Evolutionary conservation across 225 moss, liverwort and hornwort genomes (phyloP), one percentile per base, ranked within the genome.

Genomic region (Marchantia polymorpha): DNA sequence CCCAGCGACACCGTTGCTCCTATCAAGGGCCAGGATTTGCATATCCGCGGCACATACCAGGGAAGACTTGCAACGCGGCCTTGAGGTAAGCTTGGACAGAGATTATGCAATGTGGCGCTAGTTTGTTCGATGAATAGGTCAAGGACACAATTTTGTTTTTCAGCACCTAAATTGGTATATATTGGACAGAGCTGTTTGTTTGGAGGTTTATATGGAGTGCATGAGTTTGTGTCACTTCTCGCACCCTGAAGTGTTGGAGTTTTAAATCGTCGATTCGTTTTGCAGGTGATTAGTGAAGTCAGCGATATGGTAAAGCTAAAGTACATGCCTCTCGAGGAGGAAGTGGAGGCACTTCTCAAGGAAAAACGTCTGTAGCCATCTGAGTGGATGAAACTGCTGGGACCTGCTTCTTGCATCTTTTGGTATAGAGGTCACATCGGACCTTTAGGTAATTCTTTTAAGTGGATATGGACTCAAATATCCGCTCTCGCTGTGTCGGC

Each of bases 1-100:
- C 79, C 97, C 97, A 85, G 97, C 94, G 11, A 97, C 97, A 6
- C 97, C 94, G 11, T 83, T 97, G 87, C 88, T 97, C n/a, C 83
- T 97, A 15, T 91, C 85, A 77, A 91, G 97, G 69, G 86, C 89
- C 31, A 90, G 97, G 20, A 17, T 97, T 70, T 97, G 97, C 86
- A 94, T 97, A 78, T 97, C 97, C 80, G 97, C 97, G 50, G 81
- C 97, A 47, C 97, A 97, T 82, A 94, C 97, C 9, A 87, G 86
- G 73, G 92, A 94, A 77, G 97, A 97, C 83, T 93, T 97, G 46
- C 78, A 89, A 74, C 81, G 89, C 79, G 97, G 92, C 63, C 75
- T 97, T 51, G 83, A 92, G 91, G 97, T 97, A 78, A 76, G 56
- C 29, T 7, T 14, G 19, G 4, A 5, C 9, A 46, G 29, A 19